phyloP scores from a whole-genome alignment of 176 grass and related monocot species.

The Phoenix dactylifera region DNA sequence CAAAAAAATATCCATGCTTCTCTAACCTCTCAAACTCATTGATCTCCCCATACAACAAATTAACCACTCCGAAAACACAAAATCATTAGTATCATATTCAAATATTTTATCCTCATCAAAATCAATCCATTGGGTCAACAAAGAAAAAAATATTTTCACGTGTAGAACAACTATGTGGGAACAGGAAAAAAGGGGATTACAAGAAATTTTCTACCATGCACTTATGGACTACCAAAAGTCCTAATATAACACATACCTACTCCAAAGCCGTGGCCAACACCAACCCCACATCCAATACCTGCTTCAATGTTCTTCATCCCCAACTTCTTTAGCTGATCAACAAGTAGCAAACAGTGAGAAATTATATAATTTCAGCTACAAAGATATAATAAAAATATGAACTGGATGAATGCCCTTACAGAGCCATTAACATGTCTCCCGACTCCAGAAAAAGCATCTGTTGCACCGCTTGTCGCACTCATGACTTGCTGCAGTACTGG shows the following conservation, averaged over 20 bases:
- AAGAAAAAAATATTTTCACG: no score
- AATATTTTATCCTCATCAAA: no score
- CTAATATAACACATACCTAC: slow-evolving; percentile 41
- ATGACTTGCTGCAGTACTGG: slow-evolving; percentile 82
- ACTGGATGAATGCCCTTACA: slow-evolving; percentile 26
- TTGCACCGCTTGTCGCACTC: slow-evolving; percentile 76
- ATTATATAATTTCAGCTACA: background rate
- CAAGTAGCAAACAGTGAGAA: background rate
- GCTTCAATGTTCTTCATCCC: slow-evolving; percentile 76
- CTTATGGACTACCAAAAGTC: no score
- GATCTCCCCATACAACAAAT: no score
- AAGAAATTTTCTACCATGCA: no score
- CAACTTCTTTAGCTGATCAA: slow-evolving; percentile 54
- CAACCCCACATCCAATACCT: slow-evolving; percentile 87
- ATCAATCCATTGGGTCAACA: no score
- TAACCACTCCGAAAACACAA: no score
- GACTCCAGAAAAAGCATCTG: slow-evolving; percentile 79
- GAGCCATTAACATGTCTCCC: slow-evolving; percentile 66
- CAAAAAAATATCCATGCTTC: no score
- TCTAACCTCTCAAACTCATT: no score
- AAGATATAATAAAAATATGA: background rate
- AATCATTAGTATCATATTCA: no score
- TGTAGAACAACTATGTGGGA: no score
- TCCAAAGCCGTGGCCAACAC: slow-evolving; percentile 85
- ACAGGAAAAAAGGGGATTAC: no score